Base-by-base conservation (phyloP, 441 rosid genomes). In the Raphanus hybrid region DNA sequence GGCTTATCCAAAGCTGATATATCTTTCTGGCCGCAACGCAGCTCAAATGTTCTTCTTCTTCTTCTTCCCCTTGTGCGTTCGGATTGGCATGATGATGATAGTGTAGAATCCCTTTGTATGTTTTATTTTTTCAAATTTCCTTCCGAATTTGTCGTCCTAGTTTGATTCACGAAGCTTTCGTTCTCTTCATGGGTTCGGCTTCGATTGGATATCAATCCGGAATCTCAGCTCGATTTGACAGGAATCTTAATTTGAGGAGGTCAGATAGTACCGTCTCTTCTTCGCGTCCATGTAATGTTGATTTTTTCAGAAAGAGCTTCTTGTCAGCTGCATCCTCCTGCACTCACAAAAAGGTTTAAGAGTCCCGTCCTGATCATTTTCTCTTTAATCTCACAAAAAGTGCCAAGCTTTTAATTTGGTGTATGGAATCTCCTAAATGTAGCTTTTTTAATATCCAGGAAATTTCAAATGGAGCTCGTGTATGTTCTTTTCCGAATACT, bases 401-500 rank as follows among this genome's bases (percentile, higher is more conserved):
- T 20, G 3, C 5, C 50, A 50, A 67, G 55, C 48, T 72, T 71
- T 41, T 60, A 1, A 12, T 66, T 41, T 54, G 5, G 61, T 58
- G 34, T 6, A 10, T 27, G 63, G 32, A 64, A 59, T 52, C 78
- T 60, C 48, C 34, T 78, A 71, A 62, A 29, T 70, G 74, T 78
- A 54, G 66, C 70, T 20, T 82, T 29, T 37, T 75, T 48, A 48
- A 54, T 52, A 60, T 84, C 59, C 83, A 94, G 98, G 87, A 77
- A 52, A 37, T 61, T 69, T 76, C 16, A 9, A 61, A 86, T 80
- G 82, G 81, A 84, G 75, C 84, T 65, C 65, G 76, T 16, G 65
- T 75, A 62, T 77, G 78, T 85, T 80, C 92, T 81, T 76, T 83
- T 41, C 89, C 96, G 62, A 90, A 92, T 81, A 79, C 84, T 55